phyloP scores from a whole-genome alignment of 768 basidiomycete species.

The Crepidotus variabilis region DNA sequence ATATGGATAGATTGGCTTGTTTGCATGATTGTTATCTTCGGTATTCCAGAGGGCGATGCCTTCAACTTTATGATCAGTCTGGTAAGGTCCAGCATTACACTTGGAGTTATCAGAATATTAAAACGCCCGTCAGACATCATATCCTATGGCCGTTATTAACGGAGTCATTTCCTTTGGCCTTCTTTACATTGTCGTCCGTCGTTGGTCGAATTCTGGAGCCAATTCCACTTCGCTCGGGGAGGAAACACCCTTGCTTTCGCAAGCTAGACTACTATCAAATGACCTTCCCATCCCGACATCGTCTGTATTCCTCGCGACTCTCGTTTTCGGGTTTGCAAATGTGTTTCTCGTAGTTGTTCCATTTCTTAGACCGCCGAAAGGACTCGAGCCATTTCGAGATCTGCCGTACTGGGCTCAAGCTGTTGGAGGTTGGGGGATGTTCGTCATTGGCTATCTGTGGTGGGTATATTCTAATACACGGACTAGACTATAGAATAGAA shows the following conservation, averaged over 20 bases:
- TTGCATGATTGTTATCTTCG: constrained; percentile 33
- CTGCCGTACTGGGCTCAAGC: constrained; percentile 57
- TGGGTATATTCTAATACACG: constrained; percentile 25
- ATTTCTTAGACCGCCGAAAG: constrained; percentile 45
- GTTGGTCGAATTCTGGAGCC: constrained; percentile 13
- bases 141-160: constrained; percentile 49
- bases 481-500: too few relatives aligned
- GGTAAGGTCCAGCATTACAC: constrained; percentile 30
- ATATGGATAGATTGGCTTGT: constrained; percentile 27
- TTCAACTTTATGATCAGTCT: constrained; percentile 60
- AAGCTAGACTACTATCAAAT: neutral
- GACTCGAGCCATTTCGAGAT: constrained; percentile 40
- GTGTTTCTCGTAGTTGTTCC: constrained; percentile 56
- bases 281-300: neutral
- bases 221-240: constrained; percentile 16
- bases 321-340: constrained; percentile 56
- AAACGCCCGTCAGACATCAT: constrained; percentile 29
- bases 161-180: constrained; percentile 48
- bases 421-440: constrained; percentile 35
- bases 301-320: constrained; percentile 20
- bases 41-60: constrained; percentile 59
- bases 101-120: neutral
- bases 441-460: constrained; percentile 33
- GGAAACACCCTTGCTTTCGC: neutral
- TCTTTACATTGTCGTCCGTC: constrained; percentile 30